Base-by-base conservation (phyloP, 805 yeast genomes). In the Wickerhamiella occidentalis region DNA sequence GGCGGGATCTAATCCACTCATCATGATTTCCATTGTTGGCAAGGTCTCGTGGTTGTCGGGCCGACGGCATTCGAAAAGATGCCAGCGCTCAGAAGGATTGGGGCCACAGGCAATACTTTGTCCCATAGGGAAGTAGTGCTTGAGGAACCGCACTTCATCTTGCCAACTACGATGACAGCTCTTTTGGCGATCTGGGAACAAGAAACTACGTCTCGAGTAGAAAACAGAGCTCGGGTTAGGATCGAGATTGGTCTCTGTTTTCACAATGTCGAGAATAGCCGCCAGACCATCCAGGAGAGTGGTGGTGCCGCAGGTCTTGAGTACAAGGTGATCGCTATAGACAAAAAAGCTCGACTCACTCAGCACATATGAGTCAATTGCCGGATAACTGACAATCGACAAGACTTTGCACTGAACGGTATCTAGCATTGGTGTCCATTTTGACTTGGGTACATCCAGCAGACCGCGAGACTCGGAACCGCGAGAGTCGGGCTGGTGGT, bases 261-360 rank as follows among this genome's bases (percentile, higher is more conserved):
- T 57, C 3, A 78, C 74, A 29, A 75, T 59, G 43, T 76, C 75
- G 53, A 84, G 76, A 46, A 90, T 66, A 46, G 76, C 73, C 23
- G 77, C 78, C 23, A 90, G 65, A 56, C 96, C 90, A 21, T 78
- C 75, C 51, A 90, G 72, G 1, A 95, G 82, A 1, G 95, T 86
- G 1, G 97, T 90, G 3, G 96, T 88, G 6, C 98, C 98, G 64
- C 98, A 90, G 4, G 98, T 90, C 65, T 90, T 90, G 61, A 90
- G 72, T 45, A 90, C 79, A 54, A 92, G 58, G 64, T 84, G 86
- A 66, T 87, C 88, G 17, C 84, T 79, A 62, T 80, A 90, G 23
- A 92, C 94, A 66, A 90, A 88, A 60, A 92, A 68, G 15, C 95
- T 84, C 43, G 94, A 82, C 67, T 90, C 98, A 51, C 90, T 80